phyloP scores from a whole-genome alignment of 2,329 filamentous ascomycete genomes.

The Talaromyces piceae region DNA sequence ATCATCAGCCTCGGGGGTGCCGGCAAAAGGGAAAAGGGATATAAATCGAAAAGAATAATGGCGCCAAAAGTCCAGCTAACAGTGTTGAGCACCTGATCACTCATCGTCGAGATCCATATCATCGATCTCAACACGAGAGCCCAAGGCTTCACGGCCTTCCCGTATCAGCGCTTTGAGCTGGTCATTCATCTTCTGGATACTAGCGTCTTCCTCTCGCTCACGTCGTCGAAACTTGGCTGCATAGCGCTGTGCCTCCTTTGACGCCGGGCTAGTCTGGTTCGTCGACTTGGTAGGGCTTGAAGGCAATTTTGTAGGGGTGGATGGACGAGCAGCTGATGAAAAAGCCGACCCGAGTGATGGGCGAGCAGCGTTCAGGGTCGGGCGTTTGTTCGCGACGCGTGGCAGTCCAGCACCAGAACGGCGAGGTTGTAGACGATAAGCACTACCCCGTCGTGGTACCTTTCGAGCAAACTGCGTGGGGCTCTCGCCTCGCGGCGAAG shows the following conservation, averaged over 20 bases:
- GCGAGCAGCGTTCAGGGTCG: constrained; percentile 11
- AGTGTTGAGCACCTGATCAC: not conserved
- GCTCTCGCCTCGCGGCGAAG: constrained; percentile 12
- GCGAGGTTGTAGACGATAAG: constrained; percentile 18
- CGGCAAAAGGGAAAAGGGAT: not conserved
- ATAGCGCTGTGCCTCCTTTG: constrained; percentile 61
- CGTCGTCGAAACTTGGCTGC: constrained; percentile 64
- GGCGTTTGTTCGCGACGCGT: constrained; percentile 16
- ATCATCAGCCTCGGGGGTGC: constrained; percentile 4
- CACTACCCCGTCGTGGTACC: constrained; percentile 17
- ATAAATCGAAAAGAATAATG: not conserved
- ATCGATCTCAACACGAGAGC: constrained; percentile 61
- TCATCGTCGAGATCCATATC: constrained; percentile 30
- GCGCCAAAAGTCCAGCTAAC: no score
- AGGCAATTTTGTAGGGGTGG: constrained; percentile 18
- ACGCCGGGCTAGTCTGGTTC: constrained; percentile 25
- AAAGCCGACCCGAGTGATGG: not conserved
- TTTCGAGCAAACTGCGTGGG: constrained; percentile 16
- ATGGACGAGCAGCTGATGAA: constrained; percentile 19
- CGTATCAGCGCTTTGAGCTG: constrained; percentile 79
- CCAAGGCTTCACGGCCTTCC: constrained; percentile 80
- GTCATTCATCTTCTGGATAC: constrained; percentile 70
- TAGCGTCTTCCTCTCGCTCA: constrained; percentile 70
- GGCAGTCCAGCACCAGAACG: constrained; percentile 20
- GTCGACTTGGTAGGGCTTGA: constrained; percentile 14